These are phyloP conservation scores for Claviceps sp. DNA, from an alignment of 2,329 filamentous ascomycete genomes.

Conservation along the genomic window DNA sequence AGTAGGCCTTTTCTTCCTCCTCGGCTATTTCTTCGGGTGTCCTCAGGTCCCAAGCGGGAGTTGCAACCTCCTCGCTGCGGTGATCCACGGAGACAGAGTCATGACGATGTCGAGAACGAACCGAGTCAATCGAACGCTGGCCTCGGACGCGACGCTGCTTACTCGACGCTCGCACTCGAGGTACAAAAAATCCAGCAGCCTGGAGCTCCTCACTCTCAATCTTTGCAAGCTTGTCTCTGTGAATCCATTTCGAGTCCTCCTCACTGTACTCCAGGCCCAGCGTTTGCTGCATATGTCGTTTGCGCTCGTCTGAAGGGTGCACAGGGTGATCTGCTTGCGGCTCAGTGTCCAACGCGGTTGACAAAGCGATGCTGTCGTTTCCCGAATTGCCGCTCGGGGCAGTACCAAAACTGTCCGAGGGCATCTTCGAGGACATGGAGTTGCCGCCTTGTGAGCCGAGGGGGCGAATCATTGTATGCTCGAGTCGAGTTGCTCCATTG, in stretches of 20 bases:
- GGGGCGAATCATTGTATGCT: constrained; percentile 9
- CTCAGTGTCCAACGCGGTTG: constrained; percentile 14
- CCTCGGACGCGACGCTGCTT: constrained; percentile 23
- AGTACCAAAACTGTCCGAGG: constrained; percentile 21
- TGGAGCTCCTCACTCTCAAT: constrained; percentile 74
- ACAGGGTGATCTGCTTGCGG: constrained; percentile 10
- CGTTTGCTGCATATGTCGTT: constrained; percentile 14
- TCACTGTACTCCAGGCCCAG: constrained; percentile 22
- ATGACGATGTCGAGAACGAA: constrained; percentile 25
- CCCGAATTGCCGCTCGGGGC: constrained; percentile 11
- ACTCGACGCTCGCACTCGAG: constrained; percentile 40
- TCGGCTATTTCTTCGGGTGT: constrained; percentile 65
- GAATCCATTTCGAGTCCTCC: constrained; percentile 69
- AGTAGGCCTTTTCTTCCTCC: constrained; percentile 38
- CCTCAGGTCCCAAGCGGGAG: constrained; percentile 56
- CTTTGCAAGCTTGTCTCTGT: constrained; percentile 67
- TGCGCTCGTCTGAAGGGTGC: constrained; percentile 14
- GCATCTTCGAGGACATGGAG: constrained; percentile 16
- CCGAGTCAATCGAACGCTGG: constrained; percentile 4
- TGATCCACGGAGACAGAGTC: constrained; percentile 28
- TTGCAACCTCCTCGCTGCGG: constrained; percentile 17
- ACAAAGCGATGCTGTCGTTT: constrained; percentile 10
- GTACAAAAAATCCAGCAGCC: constrained; percentile 56
- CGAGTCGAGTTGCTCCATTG: constrained; percentile 3
- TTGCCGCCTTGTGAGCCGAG: constrained; percentile 14